A percentile compares a stretch with the other conserved stretches of the same genome.
Conservation (phyloP, 148 eudicot species). For the Oxyria digyna region DNA sequence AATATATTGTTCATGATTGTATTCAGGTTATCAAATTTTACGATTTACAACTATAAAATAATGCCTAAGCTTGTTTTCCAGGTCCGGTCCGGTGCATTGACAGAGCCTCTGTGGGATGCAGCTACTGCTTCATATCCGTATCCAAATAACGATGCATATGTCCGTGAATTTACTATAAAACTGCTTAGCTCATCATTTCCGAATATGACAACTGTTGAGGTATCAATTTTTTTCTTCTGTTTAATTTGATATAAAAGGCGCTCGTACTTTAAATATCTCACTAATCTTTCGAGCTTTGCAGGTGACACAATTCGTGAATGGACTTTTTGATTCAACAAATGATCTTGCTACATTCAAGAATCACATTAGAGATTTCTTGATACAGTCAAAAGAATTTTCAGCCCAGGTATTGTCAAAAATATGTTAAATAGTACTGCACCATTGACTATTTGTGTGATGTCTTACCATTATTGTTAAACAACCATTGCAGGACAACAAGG, state of each 20-base stretch:
- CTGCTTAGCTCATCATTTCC: constrained; percentile 84
- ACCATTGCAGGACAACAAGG: constrained; percentile 80
- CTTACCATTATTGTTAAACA: background rate
- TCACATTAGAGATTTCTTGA: constrained; percentile 91
- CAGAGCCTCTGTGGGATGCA: constrained; percentile 93
- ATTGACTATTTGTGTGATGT: background rate
- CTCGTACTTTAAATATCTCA: background rate
- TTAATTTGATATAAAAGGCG: background rate
- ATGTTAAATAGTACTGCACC: background rate
- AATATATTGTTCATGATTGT: background rate
- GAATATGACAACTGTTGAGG: constrained; percentile 85
- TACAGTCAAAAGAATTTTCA: constrained; percentile 94
- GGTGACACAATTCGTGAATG: constrained; percentile 89
- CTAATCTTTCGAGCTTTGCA: constrained; percentile 20
- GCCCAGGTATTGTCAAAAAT: constrained; percentile 54
- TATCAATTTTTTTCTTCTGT: constrained; percentile 6
- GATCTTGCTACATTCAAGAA: constrained; percentile 79
- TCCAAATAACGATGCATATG: constrained; percentile 62
- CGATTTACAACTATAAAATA: background rate
- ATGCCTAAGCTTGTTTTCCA: constrained; percentile 13
- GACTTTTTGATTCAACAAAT: constrained; percentile 62
- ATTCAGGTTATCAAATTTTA: background rate
- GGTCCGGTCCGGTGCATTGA: constrained; percentile 70
- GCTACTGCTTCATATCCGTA: constrained; percentile 63
- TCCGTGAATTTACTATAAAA: constrained; percentile 88